Conservation (phyloP, 345 rosid species). For the Microthlaspi erraticum region DNA sequence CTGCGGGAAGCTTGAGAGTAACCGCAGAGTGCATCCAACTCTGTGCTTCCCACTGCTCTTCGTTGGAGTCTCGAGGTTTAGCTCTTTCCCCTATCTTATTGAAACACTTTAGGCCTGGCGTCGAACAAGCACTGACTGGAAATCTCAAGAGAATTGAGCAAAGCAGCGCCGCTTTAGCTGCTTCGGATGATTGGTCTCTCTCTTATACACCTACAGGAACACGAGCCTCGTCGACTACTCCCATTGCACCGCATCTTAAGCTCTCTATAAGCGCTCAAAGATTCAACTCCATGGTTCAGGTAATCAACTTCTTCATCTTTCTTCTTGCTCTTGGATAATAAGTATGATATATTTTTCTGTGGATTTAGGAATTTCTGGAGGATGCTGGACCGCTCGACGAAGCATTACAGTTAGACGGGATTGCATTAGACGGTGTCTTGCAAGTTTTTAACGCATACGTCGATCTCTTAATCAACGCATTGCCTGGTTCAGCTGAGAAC, state of each 20-base stretch:
- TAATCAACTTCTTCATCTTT: constrained; percentile 37
- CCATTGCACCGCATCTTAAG: constrained; percentile 57
- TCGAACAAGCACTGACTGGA: constrained; percentile 68
- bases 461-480: constrained; percentile 72
- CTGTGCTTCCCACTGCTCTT: constrained; percentile 73
- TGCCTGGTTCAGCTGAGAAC: constrained; percentile 74
- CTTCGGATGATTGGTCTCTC: constrained; percentile 86
- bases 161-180: constrained; percentile 77
- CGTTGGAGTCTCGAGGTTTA: constrained; percentile 83
- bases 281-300: constrained; percentile 88
- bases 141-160: constrained; percentile 81
- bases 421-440: constrained; percentile 79
- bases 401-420: constrained; percentile 72
- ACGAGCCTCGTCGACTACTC: constrained; percentile 55
- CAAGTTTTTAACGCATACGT: constrained; percentile 72
- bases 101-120: constrained; percentile 68
- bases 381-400: constrained; percentile 81
- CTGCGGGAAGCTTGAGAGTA: constrained; percentile 71
- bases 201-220: constrained; percentile 59
- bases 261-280: constrained; percentile 81
- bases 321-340: background rate
- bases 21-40: constrained; percentile 77
- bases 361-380: constrained; percentile 73
- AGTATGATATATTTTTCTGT: background rate
- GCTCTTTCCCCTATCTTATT: constrained; percentile 77